A percentile compares a stretch with the other conserved stretches of the same genome.
Evolutionary conservation across 2,329 filamentous ascomycete species (phyloP).

Genomic region (Nannizziopsis arthrosporioides): DNA sequence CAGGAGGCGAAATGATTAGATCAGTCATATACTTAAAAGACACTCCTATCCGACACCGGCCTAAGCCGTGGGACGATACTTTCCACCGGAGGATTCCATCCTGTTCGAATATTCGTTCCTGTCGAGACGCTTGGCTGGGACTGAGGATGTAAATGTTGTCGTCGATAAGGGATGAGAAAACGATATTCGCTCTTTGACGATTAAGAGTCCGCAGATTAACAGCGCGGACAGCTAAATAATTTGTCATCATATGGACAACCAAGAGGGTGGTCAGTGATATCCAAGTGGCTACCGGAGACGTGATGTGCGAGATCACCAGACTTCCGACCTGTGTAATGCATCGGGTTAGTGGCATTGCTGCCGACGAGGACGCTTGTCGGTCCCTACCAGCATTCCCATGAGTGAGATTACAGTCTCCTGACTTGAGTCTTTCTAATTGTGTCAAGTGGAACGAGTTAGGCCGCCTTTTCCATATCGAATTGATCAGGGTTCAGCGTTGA

Average conservation of each 20-base stretch:
- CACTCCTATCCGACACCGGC: conserved; percentile 45
- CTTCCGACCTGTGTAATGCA: conserved; percentile 49
- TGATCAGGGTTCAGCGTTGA: not conserved
- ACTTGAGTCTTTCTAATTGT: conserved; percentile 63
- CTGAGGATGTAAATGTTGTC: conserved; percentile 33
- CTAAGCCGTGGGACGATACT: conserved; percentile 34
- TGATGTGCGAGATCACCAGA: conserved; percentile 64
- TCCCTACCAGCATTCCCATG: conserved; percentile 62
- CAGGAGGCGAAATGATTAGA: not conserved
- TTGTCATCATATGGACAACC: conserved; percentile 65
- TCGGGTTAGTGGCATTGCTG: not conserved
- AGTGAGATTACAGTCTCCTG: conserved; percentile 91
- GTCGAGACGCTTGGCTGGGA: conserved; percentile 52
- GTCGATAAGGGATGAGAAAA: conserved; percentile 50
- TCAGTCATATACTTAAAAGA: conserved; percentile 14
- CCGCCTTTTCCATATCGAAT: not conserved
- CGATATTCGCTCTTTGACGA: conserved; percentile 69
- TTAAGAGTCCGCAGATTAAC: conserved; percentile 79
- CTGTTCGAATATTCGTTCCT: conserved; percentile 48
- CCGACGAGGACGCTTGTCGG: conserved; percentile 1
- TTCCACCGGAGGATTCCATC: conserved; percentile 55
- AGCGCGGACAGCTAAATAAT: conserved; percentile 71
- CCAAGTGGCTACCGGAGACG: conserved; percentile 62
- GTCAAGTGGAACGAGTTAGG: conserved; percentile 10
- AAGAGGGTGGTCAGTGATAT: conserved; percentile 59